Evolutionary conservation across 495 filamentous ascomycete species (phyloP).

Genomic region (Neurospora pannonica): DNA sequence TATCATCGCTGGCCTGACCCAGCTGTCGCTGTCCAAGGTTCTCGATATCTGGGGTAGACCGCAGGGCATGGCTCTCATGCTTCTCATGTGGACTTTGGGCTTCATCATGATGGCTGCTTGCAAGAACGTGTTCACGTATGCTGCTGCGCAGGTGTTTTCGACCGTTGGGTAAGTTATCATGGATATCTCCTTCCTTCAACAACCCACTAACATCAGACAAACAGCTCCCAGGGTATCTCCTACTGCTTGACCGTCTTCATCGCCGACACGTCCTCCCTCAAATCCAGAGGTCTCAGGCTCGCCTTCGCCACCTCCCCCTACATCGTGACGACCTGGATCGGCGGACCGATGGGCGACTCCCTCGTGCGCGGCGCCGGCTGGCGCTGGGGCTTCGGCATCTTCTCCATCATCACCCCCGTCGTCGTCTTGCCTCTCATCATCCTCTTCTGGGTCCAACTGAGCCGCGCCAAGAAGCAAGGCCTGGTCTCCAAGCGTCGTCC

Average conservation of each 20-base stretch:
- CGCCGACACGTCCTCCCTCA: constrained; percentile 52
- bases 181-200: background rate
- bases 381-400: constrained; percentile 57
- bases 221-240: constrained; percentile 41
- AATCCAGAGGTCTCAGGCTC: constrained; percentile 52
- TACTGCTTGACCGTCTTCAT: constrained; percentile 51
- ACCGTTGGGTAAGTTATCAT: constrained; percentile 24
- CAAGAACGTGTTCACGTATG: constrained; percentile 37
- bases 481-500: constrained; percentile 32
- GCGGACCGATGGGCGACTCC: constrained; percentile 33
- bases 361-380: constrained; percentile 38
- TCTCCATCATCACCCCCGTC: constrained; percentile 45
- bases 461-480: constrained; percentile 45
- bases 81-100: constrained; percentile 22
- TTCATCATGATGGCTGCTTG: constrained; percentile 41
- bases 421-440: constrained; percentile 42
- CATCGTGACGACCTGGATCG: constrained; percentile 49
- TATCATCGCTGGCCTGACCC: constrained; percentile 51
- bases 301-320: constrained; percentile 54
- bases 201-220: constrained; percentile 6
- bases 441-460: constrained; percentile 47
- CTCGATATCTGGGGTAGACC: constrained; percentile 55
- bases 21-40: constrained; percentile 54
- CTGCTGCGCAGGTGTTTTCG: constrained; percentile 43
- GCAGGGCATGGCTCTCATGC: constrained; percentile 30